Evolutionary conservation across 345 rosid species (phyloP), one percentile per base, ranked within the genome.

Genomic region (Pistacia vera): DNA sequence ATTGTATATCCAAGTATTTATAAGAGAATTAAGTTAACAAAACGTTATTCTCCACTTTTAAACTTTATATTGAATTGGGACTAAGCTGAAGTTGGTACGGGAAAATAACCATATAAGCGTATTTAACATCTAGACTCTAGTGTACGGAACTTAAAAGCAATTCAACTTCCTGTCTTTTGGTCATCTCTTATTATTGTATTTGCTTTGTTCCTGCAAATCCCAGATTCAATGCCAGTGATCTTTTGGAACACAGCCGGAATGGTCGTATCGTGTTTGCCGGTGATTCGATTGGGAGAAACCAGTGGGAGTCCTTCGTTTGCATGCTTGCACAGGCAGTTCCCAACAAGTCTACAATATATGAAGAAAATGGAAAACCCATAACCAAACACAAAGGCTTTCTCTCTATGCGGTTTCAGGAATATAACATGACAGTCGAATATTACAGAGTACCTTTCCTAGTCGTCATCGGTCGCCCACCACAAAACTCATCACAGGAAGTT

Each of bases 281-380:
- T 14, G 98, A 96, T 75, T 93, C 99, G 0, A 86, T 93, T 0
- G 99, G 93, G 62, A 86, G 97, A 79, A 92, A 93, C 88, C 98
- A 92, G 28, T 96, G 99, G 97, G 99, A 96, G 70, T 92, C 97
- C 14, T 79, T 92, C 9, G 61, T 90, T 55, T 93, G 99, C 85
- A 88, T 93, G 92, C 84, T 93, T 7, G 84, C 89, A 62, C 85
- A 83, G 73, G 88, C 86, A 17, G 83, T 90, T 67, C 56, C 90
- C 56, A 86, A 93, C 80, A 57, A 57, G 35, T 93, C 99, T 4
- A 69, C 86, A 1, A 88, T 92, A 51, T 91, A 87, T 35, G 97
- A 96, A 86, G 92, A 80, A 46, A 79, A 86, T 22, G 95, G 95
- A 4, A 89, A 79, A 66, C 91, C 97, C 1, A 90, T 92, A 57